Evolutionary conservation across 345 rosid genomes (phyloP).

Genomic region (Balakata baccata): DNA sequence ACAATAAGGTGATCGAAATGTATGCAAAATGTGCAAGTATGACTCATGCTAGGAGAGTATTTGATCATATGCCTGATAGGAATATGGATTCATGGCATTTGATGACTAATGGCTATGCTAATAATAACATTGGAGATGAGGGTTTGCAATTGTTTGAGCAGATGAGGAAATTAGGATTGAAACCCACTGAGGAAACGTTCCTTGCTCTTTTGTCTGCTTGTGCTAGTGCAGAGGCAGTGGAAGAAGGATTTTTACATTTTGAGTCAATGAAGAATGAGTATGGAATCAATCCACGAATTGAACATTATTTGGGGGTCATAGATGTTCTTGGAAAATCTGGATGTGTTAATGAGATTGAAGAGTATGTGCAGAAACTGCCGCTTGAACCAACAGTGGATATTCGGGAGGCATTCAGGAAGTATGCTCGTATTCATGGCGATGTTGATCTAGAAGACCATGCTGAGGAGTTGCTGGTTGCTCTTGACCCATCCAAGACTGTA

Average conservation of each 20-base stretch:
- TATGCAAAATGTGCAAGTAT: slow-evolving; percentile 53
- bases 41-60: slow-evolving; percentile 67
- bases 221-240: slow-evolving; percentile 58
- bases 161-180: slow-evolving; percentile 48
- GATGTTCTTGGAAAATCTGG: slow-evolving; percentile 71
- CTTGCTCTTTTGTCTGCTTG: slow-evolving; percentile 54
- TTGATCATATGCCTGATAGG: slow-evolving; percentile 67
- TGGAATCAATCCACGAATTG: slow-evolving; percentile 42
- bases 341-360: slow-evolving; percentile 53
- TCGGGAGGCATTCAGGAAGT: slow-evolving; percentile 56
- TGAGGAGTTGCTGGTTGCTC: slow-evolving; percentile 52
- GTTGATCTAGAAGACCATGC: slow-evolving; percentile 62
- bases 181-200: slow-evolving; percentile 56
- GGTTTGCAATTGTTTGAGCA: slow-evolving; percentile 72
- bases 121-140: slow-evolving; percentile 64
- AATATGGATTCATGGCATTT: slow-evolving; percentile 70
- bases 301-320: slow-evolving; percentile 57
- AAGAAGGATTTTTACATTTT: slow-evolving; percentile 72
- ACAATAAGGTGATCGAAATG: slow-evolving; percentile 59
- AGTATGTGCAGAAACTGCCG: slow-evolving; percentile 52
- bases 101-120: slow-evolving; percentile 58
- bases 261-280: slow-evolving; percentile 53
- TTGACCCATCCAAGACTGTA: slow-evolving; percentile 57
- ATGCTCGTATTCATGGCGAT: slow-evolving; percentile 63
- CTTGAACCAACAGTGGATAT: slow-evolving; percentile 53